Evolutionary conservation across 371 early-diverging fungal species (phyloP).

Genomic region (Mortierella sp.): DNA sequence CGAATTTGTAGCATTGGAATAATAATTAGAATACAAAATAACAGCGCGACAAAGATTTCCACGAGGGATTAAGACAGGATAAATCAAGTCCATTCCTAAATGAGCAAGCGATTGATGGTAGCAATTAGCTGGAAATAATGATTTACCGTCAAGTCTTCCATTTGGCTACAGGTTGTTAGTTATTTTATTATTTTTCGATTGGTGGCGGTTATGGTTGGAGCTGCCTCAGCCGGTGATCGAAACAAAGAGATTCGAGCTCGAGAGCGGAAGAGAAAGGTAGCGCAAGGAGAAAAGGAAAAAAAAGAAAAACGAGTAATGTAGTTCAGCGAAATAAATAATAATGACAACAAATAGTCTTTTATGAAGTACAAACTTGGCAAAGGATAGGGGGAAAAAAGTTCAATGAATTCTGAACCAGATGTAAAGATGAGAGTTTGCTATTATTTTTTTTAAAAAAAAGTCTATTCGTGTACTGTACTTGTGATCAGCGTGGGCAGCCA

Average conservation of each 20-base stretch:
- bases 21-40: background rate
- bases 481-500: no score
- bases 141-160: slow-evolving; percentile 40
- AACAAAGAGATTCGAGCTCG: background rate
- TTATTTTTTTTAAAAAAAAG: no score
- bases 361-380: no score
- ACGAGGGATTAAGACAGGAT: background rate
- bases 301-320: slow-evolving; percentile 11
- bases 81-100: no score
- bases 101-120: background rate
- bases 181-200: background rate
- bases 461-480: no score
- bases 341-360: background rate
- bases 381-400: no score
- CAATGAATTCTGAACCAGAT: no score
- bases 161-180: slow-evolving; percentile 1
- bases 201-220: background rate
- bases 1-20: no score
- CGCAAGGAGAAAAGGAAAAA: background rate
- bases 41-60: background rate
- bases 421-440: no score
- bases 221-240: slow-evolving; percentile 20
- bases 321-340: background rate
- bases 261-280: background rate
- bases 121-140: no score